phyloP scores from a whole-genome alignment of 2,329 filamentous ascomycete genomes.

The Chalaropsis ovoidea region DNA sequence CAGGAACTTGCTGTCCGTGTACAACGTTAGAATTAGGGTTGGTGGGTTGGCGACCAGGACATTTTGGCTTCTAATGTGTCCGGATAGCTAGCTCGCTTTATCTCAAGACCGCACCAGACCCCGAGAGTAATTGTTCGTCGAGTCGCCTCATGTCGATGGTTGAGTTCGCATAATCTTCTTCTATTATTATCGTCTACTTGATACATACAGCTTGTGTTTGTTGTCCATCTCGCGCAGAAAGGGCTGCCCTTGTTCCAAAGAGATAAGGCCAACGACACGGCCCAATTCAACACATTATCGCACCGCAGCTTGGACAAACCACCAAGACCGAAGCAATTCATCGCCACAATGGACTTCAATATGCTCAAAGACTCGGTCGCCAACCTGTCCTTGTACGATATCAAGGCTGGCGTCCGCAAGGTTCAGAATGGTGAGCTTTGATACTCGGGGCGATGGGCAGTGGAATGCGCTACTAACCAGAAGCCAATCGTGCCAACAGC shows the following conservation, averaged over 20 bases:
- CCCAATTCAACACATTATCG: background rate
- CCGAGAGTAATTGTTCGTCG: background rate
- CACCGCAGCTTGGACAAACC: background rate
- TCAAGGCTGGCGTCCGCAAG: slow-evolving; percentile 90
- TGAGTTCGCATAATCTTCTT: background rate
- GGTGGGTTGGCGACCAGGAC: background rate
- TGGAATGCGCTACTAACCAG: slow-evolving; percentile 29
- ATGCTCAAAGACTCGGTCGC: slow-evolving; percentile 76
- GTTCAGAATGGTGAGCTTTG: slow-evolving; percentile 76
- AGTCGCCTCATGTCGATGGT: background rate
- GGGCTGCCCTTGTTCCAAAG: background rate
- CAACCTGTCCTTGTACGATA: slow-evolving; percentile 86
- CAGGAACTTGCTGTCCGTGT: background rate
- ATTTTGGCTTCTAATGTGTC: slow-evolving; percentile 9
- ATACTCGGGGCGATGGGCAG: background rate
- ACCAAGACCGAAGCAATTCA: background rate
- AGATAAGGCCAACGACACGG: slow-evolving; percentile 8
- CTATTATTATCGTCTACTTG: background rate
- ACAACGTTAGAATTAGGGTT: background rate
- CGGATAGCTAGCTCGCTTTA: background rate
- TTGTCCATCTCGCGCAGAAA: background rate
- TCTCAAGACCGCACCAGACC: background rate
- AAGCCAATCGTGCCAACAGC: slow-evolving; percentile 42
- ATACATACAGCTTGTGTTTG: background rate
- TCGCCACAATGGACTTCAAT: slow-evolving; percentile 66